A percentile compares a stretch with the other conserved stretches of the same genome.
Conservation (phyloP, 2,329 filamentous ascomycete species). For the Penicillium sp. region DNA sequence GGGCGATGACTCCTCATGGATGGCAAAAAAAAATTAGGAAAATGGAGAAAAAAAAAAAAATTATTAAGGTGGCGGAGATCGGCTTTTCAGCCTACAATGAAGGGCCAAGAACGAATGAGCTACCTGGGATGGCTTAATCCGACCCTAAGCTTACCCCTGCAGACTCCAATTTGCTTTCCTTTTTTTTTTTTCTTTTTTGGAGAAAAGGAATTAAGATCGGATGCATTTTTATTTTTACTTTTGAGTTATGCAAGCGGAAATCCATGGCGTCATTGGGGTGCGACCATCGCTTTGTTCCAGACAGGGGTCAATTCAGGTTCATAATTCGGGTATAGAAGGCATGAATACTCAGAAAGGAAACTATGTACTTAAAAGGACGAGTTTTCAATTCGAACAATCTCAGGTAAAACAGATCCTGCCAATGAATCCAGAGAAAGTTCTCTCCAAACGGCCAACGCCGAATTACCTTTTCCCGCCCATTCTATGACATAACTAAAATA, state of each 20-base stretch:
- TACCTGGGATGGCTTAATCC: neutral
- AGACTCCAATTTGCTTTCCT: slow-evolving; percentile 27
- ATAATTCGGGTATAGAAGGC: neutral
- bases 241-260: slow-evolving; percentile 25
- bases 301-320: slow-evolving; percentile 1
- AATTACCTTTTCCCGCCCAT: slow-evolving; percentile 6
- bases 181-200: slow-evolving; percentile 14
- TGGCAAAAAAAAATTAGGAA: slow-evolving; percentile 5
- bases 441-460: slow-evolving; percentile 4
- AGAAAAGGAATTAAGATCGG: neutral
- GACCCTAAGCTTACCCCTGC: slow-evolving; percentile 29
- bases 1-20: slow-evolving; percentile 9
- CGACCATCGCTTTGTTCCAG: slow-evolving; percentile 7
- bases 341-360: too few species aligned
- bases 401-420: neutral
- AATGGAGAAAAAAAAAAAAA: neutral
- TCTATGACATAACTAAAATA: slow-evolving; percentile 22
- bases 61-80: slow-evolving; percentile 12
- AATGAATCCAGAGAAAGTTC: neutral
- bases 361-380: neutral
- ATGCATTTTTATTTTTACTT: slow-evolving; percentile 4
- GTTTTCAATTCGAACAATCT: neutral
- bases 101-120: neutral
- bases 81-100: neutral
- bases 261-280: slow-evolving; percentile 11